Base-by-base conservation (phyloP, 164 flowering plant species). In the Taxillus chinensis region DNA sequence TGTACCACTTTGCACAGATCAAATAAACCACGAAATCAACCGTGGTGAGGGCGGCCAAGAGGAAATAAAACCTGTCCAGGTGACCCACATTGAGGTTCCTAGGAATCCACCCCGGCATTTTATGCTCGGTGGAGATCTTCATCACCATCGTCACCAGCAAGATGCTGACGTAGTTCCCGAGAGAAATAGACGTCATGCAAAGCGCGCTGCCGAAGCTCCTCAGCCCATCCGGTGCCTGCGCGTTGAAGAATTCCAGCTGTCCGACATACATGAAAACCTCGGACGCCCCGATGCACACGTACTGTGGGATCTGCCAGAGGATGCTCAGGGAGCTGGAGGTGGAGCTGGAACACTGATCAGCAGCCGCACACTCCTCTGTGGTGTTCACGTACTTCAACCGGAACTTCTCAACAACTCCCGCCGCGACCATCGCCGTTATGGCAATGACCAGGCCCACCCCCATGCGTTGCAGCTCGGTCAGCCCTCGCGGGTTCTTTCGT, bases 181-280 rank as follows among this genome's bases (percentile, higher is more conserved):
- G 77, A 0, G 89, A 84, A 4, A 84, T 84, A 3, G 89, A 84
- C 3, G 82, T 73, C 89, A 84, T 84, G 58, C 90, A 79, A 0
- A 85, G 80, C 12, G 90, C 83, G 37, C 90, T 85, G 8, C 87
- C 90, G 41, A 85, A 85, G 81, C 84, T 83, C 74, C 81, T 82
- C n/a, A 87, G 9, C 42, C 89, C 89, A 55, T 83, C 89, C 0
- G 95, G 95, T 5, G 86, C 74, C 62, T 87, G 95, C 5, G 67
- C 78, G 42, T 82, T 79, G 74, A 87, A 87, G 73, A 87, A 85
- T 66, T 87, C 95, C 50, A 87, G 54, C 48, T 86, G 93, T 5
- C 86, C 90, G 0, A 86, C 88, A 53, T 84, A 83, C 90, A 86
- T 86, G 70, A 85, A 87, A 10, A 83, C 95, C 64, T 87, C 95